These are phyloP conservation scores for Trichoderma reesei DNA, from an alignment of 495 filamentous ascomycete genomes.

Conservation along the genomic window DNA sequence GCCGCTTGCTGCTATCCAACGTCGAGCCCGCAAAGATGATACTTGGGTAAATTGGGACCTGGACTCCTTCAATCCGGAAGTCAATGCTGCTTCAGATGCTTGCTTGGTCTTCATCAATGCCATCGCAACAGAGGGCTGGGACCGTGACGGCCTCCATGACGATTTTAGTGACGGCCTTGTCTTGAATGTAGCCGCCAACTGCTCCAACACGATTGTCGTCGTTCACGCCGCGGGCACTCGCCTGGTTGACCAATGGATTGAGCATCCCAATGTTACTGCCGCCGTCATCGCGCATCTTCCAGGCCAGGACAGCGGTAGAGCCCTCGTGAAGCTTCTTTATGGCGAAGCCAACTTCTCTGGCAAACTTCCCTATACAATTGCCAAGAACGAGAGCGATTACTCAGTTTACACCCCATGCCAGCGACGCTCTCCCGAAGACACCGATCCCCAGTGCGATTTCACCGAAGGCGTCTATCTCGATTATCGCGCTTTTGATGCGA, in stretches of 20 bases:
- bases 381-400: conserved; percentile 52
- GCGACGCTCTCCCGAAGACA: conserved; percentile 33
- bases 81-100: conserved; percentile 48
- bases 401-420: conserved; percentile 24
- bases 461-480: conserved; percentile 56
- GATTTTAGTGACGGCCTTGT: conserved; percentile 50
- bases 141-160: conserved; percentile 31
- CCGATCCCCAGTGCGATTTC: conserved; percentile 57
- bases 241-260: conserved; percentile 47
- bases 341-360: conserved; percentile 51
- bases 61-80: conserved; percentile 26
- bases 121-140: conserved; percentile 46
- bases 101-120: conserved; percentile 57
- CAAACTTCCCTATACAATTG: conserved; percentile 65
- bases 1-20: conserved; percentile 50
- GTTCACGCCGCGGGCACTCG: conserved; percentile 51
- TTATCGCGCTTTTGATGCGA: conserved; percentile 55
- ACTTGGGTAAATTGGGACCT: conserved; percentile 43
- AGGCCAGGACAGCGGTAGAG: conserved; percentile 49
- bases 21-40: conserved; percentile 43
- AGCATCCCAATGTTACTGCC: conserved; percentile 54
- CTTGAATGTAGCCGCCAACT: conserved; percentile 42
- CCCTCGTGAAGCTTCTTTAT: conserved; percentile 49
- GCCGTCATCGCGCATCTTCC: conserved; percentile 53
- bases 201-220: conserved; percentile 53